Base-by-base conservation (phyloP, 768 basidiomycete genomes). In the Podaxis rugospora region DNA sequence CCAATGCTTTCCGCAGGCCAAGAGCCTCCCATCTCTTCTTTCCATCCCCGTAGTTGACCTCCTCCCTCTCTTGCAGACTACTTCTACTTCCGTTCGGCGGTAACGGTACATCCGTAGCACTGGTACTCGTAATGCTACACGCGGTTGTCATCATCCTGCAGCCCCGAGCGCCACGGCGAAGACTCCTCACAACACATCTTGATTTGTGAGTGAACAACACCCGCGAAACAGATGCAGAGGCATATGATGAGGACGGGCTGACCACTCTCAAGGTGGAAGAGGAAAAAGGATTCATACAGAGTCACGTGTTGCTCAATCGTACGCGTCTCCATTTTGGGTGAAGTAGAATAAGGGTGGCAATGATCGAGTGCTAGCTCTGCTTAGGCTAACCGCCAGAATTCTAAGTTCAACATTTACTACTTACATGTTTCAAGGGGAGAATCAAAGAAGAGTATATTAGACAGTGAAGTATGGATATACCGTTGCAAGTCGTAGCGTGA, bases 1-100 rank as follows among this genome's bases (percentile, higher is more conserved):
- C 76, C 35, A 89, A 76, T 27, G 74, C 67, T 16, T 76, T 72
- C 55, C 78, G 76, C 23, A 91, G 72, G 18, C 87, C 87, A 5
- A 85, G 73, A 16, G 76, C 74, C 67, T 81, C 77, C 61, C 88
- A 88, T 5, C 76, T 55, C 53, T 47, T 46, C 52, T 55, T 49
- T 14, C 36, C 23, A 10, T 47, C 59, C 3, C 28, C 51, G 32
- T 11, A n/a, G 6, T 36, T 32, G 7, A 16, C 28, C 32, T 51
- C 35, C 25, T 27, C 32, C 23, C 32, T 35, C 2, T 23, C 47
- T 49, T 49, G 16, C 16, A 9, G 32, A 18, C n/a, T 18, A 18
- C 42, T n/a, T 6, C 18, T 44, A 18, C 42, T 6, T n/a, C 6
- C 23, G 23, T 14, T 27, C 21, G 23, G 47, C 21, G 13, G 47